A percentile compares a stretch with the other conserved stretches of the same genome.
Evolutionary conservation across 2,329 filamentous ascomycete species (phyloP).

Genomic region (Epichloe uncinata): DNA sequence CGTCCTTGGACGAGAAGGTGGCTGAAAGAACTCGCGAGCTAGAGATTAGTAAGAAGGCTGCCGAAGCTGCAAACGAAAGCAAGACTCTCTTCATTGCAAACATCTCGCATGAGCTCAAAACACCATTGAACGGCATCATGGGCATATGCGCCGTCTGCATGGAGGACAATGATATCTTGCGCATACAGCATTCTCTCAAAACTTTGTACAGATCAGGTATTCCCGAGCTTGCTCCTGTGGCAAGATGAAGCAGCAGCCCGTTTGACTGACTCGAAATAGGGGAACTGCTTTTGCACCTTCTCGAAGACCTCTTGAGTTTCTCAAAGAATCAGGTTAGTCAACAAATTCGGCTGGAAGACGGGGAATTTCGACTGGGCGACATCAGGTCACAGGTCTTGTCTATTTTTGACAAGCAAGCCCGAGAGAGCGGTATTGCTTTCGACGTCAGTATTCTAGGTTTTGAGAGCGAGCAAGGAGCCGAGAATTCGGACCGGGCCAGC

Average conservation of each 20-base stretch:
- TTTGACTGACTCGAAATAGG: slow-evolving; percentile 13
- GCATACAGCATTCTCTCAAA: slow-evolving; percentile 71
- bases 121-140: slow-evolving; percentile 87
- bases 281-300: slow-evolving; percentile 69
- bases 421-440: slow-evolving; percentile 64
- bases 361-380: slow-evolving; percentile 74
- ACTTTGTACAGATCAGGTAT: slow-evolving; percentile 56
- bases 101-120: slow-evolving; percentile 78
- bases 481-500: slow-evolving; percentile 19
- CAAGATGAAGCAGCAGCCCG: neutral
- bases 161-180: slow-evolving; percentile 69
- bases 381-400: slow-evolving; percentile 69
- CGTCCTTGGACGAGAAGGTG: slow-evolving; percentile 71
- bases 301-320: slow-evolving; percentile 84
- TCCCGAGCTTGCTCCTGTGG: neutral
- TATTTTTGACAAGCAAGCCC: slow-evolving; percentile 83
- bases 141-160: slow-evolving; percentile 90
- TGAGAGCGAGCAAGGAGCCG: slow-evolving; percentile 11
- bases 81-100: slow-evolving; percentile 98
- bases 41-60: slow-evolving; percentile 80
- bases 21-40: slow-evolving; percentile 70
- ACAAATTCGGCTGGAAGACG: slow-evolving; percentile 67
- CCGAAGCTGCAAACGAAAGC: slow-evolving; percentile 89
- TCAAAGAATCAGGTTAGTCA: slow-evolving; percentile 92
- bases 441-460: slow-evolving; percentile 51